These are phyloP conservation scores for Kwoniella sp. DNA, from an alignment of 768 basidiomycete genomes.

Conservation along the genomic window DNA sequence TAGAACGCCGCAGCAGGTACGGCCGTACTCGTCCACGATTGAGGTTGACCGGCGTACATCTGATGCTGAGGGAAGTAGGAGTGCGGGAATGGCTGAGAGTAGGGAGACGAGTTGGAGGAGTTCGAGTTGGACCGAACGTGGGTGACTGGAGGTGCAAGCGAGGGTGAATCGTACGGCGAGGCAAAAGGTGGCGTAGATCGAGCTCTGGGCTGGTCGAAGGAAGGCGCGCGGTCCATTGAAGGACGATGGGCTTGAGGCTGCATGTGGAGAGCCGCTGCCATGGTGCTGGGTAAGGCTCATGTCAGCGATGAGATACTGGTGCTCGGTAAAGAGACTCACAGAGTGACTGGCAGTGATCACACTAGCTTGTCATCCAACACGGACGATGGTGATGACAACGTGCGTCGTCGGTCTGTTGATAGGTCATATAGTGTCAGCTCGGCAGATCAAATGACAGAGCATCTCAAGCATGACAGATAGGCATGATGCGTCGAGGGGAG, in stretches of 20 bases:
- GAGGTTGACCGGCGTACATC: conserved; percentile 17
- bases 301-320: too few relatives aligned
- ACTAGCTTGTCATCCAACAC: too few relatives aligned
- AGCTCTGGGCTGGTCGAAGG: conserved; percentile 36
- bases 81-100: conserved; percentile 22
- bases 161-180: conserved; percentile 22
- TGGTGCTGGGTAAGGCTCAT: conserved; percentile 15
- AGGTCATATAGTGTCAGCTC: too few relatives aligned
- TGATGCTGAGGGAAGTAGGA: conserved; percentile 26
- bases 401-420: too few relatives aligned
- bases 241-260: conserved; percentile 32
- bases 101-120: conserved; percentile 17
- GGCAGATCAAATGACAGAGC: too few relatives aligned
- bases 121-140: conserved; percentile 16
- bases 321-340: too few relatives aligned
- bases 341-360: too few relatives aligned
- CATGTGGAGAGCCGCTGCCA: conserved; percentile 27
- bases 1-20: conserved; percentile 37
- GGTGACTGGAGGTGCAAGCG: neutral
- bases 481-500: too few relatives aligned
- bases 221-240: conserved; percentile 38
- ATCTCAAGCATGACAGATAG: too few relatives aligned
- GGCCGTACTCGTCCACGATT: conserved; percentile 28
- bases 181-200: conserved; percentile 26
- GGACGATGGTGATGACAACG: too few relatives aligned